Conservation (phyloP, 1,139 yeast species). For the Spathaspora sp. region DNA sequence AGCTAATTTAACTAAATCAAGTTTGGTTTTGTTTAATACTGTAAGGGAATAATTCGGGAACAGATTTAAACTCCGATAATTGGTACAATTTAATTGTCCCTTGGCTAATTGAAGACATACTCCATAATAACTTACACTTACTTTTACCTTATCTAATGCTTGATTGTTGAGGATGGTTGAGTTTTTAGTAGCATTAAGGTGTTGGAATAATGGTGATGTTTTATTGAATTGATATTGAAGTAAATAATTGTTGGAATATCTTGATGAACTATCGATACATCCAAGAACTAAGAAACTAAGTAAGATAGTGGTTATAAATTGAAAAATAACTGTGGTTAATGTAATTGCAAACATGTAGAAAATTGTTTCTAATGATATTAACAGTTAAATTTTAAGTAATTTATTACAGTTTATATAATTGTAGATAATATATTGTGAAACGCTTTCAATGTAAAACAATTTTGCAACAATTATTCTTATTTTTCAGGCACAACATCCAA, state of each 20-base stretch:
- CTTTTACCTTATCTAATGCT: slow-evolving; percentile 29
- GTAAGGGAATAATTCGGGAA: slow-evolving; percentile 15
- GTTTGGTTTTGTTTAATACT: slow-evolving; percentile 15
- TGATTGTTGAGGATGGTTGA: slow-evolving; percentile 2
- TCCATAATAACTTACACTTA: slow-evolving; percentile 52
- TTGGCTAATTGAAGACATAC: slow-evolving; percentile 38
- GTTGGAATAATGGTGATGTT: slow-evolving; percentile 16
- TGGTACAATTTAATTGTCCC: slow-evolving; percentile 30
- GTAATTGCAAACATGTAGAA: slow-evolving; percentile 1
- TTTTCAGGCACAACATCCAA: not conserved
- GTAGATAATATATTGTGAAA: not conserved
- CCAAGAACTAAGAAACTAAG: slow-evolving; percentile 55
- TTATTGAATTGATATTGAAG: slow-evolving; percentile 47
- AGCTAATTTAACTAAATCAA: slow-evolving; percentile 45
- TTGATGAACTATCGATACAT: slow-evolving; percentile 38
- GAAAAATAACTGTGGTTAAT: slow-evolving; percentile 19
- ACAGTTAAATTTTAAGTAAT: too few species aligned
- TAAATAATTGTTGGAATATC: slow-evolving; percentile 48
- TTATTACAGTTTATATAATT: not conserved
- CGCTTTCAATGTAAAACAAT: not conserved
- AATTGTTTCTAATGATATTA: not conserved
- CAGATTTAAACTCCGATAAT: slow-evolving; percentile 23
- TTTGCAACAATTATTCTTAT: slow-evolving; percentile 3
- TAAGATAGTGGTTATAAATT: slow-evolving; percentile 40
- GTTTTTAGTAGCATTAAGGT: slow-evolving; percentile 3